phyloP scores from a whole-genome alignment of 352 stramenopile genomes.

The Globisporangium lucens region DNA sequence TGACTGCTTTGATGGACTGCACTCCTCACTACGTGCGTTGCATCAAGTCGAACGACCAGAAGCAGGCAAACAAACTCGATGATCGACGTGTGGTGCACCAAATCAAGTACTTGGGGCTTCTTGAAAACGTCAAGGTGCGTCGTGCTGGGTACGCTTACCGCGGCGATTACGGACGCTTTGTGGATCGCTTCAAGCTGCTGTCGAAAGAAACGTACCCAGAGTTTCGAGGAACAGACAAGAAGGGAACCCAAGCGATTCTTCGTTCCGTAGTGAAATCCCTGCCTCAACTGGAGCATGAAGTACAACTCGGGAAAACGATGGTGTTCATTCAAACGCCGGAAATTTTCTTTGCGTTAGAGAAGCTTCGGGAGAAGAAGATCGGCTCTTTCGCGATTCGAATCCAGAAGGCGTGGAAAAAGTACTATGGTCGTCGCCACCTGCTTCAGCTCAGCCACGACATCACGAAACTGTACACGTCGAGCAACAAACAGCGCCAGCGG shows the following conservation, averaged over 20 bases:
- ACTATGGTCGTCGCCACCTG: constrained; percentile 74
- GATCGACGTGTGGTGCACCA: constrained; percentile 84
- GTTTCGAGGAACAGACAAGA: constrained; percentile 79
- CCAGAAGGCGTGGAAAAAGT: constrained; percentile 82
- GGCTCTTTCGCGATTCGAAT: constrained; percentile 76
- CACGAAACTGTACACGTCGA: constrained; percentile 78
- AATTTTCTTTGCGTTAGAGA: constrained; percentile 89
- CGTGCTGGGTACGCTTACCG: constrained; percentile 83
- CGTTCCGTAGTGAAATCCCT: constrained; percentile 67
- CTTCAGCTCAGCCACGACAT: constrained; percentile 83
- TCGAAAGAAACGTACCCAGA: constrained; percentile 84
- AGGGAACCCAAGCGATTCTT: constrained; percentile 80
- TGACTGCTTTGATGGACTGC: constrained; percentile 87
- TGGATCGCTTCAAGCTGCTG: constrained; percentile 80
- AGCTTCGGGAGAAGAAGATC: constrained; percentile 80
- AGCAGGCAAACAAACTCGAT: constrained; percentile 82
- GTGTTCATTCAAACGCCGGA: constrained; percentile 90
- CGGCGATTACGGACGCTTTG: constrained; percentile 83
- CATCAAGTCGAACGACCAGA: constrained; percentile 92
- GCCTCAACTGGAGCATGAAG: constrained; percentile 72
- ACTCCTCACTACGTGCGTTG: constrained; percentile 91
- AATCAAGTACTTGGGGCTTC: constrained; percentile 85
- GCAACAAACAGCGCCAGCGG: constrained; percentile 78
- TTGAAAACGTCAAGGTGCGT: constrained; percentile 89
- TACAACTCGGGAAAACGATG: constrained; percentile 89